Percentiles rank a stretch among this genome's conserved stretches.
Evolutionary conservation across 202 grass and related monocot species (phyloP).

Genomic region (Miscanthus sacchariflorus): DNA sequence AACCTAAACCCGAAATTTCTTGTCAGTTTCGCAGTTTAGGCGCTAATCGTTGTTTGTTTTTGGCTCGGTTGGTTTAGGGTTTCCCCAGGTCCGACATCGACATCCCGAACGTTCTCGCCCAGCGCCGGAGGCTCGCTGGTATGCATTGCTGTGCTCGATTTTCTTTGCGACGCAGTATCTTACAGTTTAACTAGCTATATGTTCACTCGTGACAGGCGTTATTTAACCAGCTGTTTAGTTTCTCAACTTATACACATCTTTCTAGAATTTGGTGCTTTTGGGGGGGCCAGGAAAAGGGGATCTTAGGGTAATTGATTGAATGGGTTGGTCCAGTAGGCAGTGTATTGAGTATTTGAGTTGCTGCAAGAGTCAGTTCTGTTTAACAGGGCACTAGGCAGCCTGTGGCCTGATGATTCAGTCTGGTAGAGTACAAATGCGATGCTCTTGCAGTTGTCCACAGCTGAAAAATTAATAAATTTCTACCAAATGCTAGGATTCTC

Average conservation of each 20-base stretch:
- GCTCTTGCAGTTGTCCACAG: not conserved
- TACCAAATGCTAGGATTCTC: not conserved
- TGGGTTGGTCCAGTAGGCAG: not conserved
- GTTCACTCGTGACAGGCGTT: not conserved
- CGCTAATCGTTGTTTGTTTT: slow-evolving; percentile 28
- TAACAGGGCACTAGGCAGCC: not conserved
- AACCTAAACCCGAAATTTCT: not conserved
- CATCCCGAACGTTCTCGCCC: slow-evolving; percentile 64
- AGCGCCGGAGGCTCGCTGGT: slow-evolving; percentile 73
- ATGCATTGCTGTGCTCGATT: not conserved
- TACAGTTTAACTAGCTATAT: not conserved
- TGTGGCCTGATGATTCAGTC: slow-evolving; percentile 2
- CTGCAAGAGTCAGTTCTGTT: not conserved
- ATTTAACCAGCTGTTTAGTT: not conserved
- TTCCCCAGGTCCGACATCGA: slow-evolving; percentile 81
- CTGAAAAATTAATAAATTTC: slow-evolving; percentile 10
- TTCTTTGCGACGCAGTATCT: not conserved
- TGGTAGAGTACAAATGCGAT: not conserved
- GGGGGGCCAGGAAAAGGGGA: not conserved
- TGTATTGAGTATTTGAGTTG: not conserved
- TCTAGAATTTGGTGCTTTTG: not conserved
- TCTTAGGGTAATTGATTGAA: not conserved
- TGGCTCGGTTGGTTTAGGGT: slow-evolving; percentile 49
- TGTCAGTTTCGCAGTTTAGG: not conserved
- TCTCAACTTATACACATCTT: not conserved